Evolutionary conservation across 176 grass and related monocot genomes (phyloP).

Genomic region (Raddia distichophylla): DNA sequence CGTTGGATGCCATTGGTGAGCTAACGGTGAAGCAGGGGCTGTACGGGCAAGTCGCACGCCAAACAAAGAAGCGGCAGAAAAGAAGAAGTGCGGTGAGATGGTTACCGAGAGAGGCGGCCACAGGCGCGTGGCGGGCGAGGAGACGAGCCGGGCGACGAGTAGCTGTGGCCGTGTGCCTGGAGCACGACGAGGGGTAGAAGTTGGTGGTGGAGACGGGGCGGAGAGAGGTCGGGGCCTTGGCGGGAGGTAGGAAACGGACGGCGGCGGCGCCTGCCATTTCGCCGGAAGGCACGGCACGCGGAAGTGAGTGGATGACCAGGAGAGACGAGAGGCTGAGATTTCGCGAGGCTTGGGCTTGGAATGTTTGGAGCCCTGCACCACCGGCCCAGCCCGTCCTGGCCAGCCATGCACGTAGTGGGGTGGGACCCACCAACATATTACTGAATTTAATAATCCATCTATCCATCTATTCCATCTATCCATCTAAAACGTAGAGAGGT

Average conservation of each 20-base stretch:
- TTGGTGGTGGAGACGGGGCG: background rate
- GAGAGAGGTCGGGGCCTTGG: background rate
- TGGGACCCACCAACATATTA: too few relatives aligned
- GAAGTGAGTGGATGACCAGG: background rate
- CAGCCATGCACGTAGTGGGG: too few relatives aligned
- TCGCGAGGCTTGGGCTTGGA: too few relatives aligned
- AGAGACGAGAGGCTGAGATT: too few relatives aligned
- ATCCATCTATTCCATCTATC: too few relatives aligned
- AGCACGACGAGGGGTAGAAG: background rate
- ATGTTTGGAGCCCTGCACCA: too few relatives aligned
- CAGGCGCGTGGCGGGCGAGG: background rate
- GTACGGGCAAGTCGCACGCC: background rate
- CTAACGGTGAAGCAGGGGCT: background rate
- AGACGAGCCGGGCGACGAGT: background rate
- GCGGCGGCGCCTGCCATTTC: slow-evolving; percentile 19
- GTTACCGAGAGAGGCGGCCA: slow-evolving; percentile 43
- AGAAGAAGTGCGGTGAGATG: background rate
- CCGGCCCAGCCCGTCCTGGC: too few relatives aligned
- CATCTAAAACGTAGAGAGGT: too few relatives aligned
- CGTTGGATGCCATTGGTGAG: background rate
- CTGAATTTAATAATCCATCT: too few relatives aligned
- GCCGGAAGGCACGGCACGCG: background rate
- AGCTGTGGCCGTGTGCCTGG: background rate
- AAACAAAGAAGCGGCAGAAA: background rate
- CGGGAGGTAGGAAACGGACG: background rate